A percentile compares a stretch with the other conserved stretches of the same genome.
phyloP scores from a whole-genome alignment of 305 asterid species.

The Andrographis paniculata region DNA sequence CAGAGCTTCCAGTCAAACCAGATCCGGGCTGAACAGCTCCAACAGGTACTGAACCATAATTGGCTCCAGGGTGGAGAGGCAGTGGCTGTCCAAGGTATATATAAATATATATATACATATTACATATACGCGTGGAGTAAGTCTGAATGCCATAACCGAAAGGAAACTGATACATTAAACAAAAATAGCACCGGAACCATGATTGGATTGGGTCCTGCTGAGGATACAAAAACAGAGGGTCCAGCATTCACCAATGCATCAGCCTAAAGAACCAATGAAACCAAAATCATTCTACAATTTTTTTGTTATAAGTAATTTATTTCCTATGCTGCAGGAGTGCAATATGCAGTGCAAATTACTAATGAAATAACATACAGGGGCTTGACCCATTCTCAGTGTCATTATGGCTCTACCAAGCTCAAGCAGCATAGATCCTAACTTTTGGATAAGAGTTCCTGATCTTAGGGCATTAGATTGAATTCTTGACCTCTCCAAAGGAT shows the following conservation, averaged over 20 bases:
- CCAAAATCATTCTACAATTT: slow-evolving; percentile 3
- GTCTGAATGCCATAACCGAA: slow-evolving; percentile 9
- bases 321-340: neutral
- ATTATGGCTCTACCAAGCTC: slow-evolving; percentile 89
- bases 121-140: slow-evolving; percentile 19
- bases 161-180: slow-evolving; percentile 9
- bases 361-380: slow-evolving; percentile 45
- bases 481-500: slow-evolving; percentile 55
- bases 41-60: slow-evolving; percentile 54
- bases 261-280: slow-evolving; percentile 33
- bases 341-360: slow-evolving; percentile 3
- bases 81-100: slow-evolving; percentile 44
- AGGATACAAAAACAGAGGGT: slow-evolving; percentile 76
- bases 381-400: slow-evolving; percentile 84
- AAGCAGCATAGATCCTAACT: slow-evolving; percentile 72
- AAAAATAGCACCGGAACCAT: slow-evolving; percentile 83
- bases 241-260: slow-evolving; percentile 94
- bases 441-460: slow-evolving; percentile 65
- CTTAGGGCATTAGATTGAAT: slow-evolving; percentile 66
- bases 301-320: neutral
- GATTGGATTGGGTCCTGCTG: slow-evolving; percentile 81
- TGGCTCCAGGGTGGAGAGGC: slow-evolving; percentile 62
- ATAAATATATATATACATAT: no score
- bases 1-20: slow-evolving; percentile 54
- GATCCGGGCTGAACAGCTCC: slow-evolving; percentile 58